Conservation (phyloP, 352 stramenopile species). For the Phytophthora gonapodyides region DNA sequence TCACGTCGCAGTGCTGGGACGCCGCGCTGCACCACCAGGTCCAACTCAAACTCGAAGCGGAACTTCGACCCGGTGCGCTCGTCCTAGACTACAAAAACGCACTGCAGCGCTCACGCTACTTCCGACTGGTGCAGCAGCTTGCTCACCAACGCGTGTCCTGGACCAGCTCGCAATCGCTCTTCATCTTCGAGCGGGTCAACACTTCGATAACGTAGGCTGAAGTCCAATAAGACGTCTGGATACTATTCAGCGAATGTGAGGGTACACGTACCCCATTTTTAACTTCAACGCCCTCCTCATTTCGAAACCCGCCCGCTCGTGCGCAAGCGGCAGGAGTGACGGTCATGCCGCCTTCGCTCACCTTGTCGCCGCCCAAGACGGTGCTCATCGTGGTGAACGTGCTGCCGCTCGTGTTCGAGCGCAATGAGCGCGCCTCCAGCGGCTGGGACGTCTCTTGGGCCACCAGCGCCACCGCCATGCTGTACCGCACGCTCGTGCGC, state of each 20-base stretch:
- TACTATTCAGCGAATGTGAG: conserved; percentile 15
- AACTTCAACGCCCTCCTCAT: conserved; percentile 22
- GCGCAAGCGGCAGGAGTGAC: conserved; percentile 17
- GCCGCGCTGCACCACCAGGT: conserved; percentile 36
- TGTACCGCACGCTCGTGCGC: conserved; percentile 76
- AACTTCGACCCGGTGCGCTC: conserved; percentile 36
- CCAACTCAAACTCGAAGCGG: conserved; percentile 43
- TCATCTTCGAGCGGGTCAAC: conserved; percentile 34
- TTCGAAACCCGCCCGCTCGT: conserved; percentile 17
- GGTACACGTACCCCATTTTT: conserved; percentile 16
- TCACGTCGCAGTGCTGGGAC: conserved; percentile 75
- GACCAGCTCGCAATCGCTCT: conserved; percentile 44
- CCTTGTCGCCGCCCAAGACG: conserved; percentile 39
- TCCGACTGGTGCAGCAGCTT: conserved; percentile 31
- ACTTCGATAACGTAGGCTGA: conserved; percentile 3
- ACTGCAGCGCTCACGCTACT: conserved; percentile 31
- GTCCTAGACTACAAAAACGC: conserved; percentile 63
- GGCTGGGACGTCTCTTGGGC: conserved; percentile 73
- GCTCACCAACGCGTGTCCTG: conserved; percentile 47
- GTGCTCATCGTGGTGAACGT: conserved; percentile 85
- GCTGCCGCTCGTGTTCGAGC: conserved; percentile 73
- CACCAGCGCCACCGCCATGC: conserved; percentile 71
- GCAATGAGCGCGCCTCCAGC: conserved; percentile 38
- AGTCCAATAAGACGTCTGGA: neutral
- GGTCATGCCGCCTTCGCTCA: conserved; percentile 12